Percentiles rank a stretch among this genome's conserved stretches.
These are phyloP conservation scores for Elasticomyces elasticus DNA, from an alignment of 495 filamentous ascomycete species.

Conservation along the genomic window DNA sequence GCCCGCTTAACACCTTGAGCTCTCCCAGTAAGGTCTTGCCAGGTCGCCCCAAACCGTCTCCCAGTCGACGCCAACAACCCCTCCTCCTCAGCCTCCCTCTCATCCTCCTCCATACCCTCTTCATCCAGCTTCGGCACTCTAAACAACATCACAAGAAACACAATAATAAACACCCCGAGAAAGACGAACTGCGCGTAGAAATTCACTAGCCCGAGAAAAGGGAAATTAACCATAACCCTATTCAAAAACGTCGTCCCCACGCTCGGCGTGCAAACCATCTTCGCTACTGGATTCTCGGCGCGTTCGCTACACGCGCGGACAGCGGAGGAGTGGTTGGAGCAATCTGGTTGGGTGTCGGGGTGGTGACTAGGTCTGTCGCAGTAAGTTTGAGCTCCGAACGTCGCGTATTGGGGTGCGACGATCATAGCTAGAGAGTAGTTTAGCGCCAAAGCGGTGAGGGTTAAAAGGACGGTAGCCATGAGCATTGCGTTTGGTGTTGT, in stretches of 20 bases:
- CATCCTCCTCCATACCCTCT: constrained; percentile 70
- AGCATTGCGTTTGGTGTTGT: constrained; percentile 90
- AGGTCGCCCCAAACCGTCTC: constrained; percentile 68
- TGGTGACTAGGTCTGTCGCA: constrained; percentile 55
- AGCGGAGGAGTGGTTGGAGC: constrained; percentile 56
- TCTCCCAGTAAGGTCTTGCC: constrained; percentile 71
- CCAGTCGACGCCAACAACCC: constrained; percentile 74
- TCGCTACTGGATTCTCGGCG: constrained; percentile 49
- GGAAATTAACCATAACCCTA: constrained; percentile 86
- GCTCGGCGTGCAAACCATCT: constrained; percentile 76
- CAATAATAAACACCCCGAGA: constrained; percentile 71
- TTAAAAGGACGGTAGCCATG: constrained; percentile 79
- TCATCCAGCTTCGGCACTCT: constrained; percentile 67
- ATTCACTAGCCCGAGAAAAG: constrained; percentile 82
- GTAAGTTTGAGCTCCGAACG: constrained; percentile 89
- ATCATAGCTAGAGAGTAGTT: constrained; percentile 89
- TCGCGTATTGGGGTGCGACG: constrained; percentile 86
- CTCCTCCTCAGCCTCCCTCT: constrained; percentile 92
- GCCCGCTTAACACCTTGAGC: constrained; percentile 22
- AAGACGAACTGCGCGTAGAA: constrained; percentile 97
- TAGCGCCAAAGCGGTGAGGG: constrained; percentile 75
- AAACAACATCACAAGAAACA: constrained; percentile 66
- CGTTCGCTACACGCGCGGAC: constrained; percentile 74
- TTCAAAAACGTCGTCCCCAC: constrained; percentile 89
- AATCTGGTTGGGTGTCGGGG: constrained; percentile 61